These are phyloP conservation scores for Malassezia vespertilionis DNA, from an alignment of 1,284 basidiomycete genomes.

Conservation along the genomic window DNA sequence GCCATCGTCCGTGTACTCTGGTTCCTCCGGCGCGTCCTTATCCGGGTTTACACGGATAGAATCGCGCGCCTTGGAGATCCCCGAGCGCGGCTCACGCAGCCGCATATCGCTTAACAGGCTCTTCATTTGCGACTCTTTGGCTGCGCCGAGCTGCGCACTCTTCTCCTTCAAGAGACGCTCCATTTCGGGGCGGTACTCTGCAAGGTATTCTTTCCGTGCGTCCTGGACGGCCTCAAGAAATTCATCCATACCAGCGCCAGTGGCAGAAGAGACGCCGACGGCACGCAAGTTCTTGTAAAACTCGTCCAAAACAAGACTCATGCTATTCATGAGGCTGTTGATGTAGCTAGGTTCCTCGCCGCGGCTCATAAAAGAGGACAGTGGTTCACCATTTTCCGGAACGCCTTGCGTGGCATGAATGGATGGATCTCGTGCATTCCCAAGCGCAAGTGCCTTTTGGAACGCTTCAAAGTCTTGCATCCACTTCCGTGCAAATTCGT, in stretches of 20 bases:
- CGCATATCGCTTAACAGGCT: constrained; percentile 75
- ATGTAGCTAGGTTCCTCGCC: constrained; percentile 85
- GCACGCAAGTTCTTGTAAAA: constrained; percentile 94
- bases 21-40: constrained; percentile 9
- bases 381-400: neutral
- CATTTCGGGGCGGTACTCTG: constrained; percentile 84
- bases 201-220: constrained; percentile 71
- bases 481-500: constrained; percentile 90
- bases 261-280: constrained; percentile 89
- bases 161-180: constrained; percentile 56
- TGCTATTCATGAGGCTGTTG: constrained; percentile 97
- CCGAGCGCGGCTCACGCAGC: constrained; percentile 20
- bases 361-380: constrained; percentile 2
- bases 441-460: constrained; percentile 51
- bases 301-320: constrained; percentile 95
- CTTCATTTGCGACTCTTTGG: constrained; percentile 59
- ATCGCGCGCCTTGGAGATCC: constrained; percentile 43
- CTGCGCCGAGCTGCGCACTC: constrained; percentile 59
- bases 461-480: constrained; percentile 87
- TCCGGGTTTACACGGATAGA: constrained; percentile 3
- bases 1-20: constrained; percentile 42
- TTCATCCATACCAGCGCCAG: constrained; percentile 78
- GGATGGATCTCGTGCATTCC: constrained; percentile 51
- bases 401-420: constrained; percentile 4
- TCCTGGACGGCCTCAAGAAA: constrained; percentile 84